Evolutionary conservation across 306 rosid species (phyloP).

Genomic region (Trifolium dubium): DNA sequence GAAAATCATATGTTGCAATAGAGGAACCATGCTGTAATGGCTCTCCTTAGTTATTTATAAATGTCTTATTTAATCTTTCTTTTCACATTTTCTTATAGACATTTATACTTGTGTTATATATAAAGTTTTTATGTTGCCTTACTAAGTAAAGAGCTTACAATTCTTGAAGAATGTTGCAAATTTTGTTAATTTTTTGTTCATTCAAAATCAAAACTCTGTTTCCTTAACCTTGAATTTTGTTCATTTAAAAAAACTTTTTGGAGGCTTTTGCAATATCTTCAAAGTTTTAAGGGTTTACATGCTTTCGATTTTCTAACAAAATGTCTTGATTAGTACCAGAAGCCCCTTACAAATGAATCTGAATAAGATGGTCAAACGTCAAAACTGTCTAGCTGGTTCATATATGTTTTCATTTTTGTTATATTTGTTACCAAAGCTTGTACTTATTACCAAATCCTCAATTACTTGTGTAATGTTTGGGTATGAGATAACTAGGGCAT

Average conservation of each 20-base stretch:
- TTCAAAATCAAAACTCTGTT: conserved; percentile 13
- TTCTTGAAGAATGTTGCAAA: conserved; percentile 11
- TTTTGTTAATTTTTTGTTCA: background rate
- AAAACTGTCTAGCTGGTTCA: conserved; percentile 11
- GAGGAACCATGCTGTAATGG: conserved; percentile 26
- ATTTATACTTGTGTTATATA: background rate
- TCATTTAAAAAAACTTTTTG: background rate
- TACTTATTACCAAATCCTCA: conserved; percentile 13
- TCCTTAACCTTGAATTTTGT: background rate
- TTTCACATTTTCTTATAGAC: conserved; percentile 8
- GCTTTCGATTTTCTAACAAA: conserved; percentile 22
- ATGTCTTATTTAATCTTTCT: conserved; percentile 9
- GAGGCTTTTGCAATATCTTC: conserved; percentile 13
- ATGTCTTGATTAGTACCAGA: conserved; percentile 16
- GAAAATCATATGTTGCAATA: conserved; percentile 16
- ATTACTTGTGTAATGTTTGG: background rate
- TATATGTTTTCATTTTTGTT: conserved; percentile 26
- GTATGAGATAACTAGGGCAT: background rate
- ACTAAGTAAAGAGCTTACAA: background rate
- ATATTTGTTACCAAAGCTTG: conserved; percentile 29
- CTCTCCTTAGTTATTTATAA: conserved; percentile 28
- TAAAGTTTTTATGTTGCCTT: conserved; percentile 12
- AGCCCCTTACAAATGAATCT: conserved; percentile 15
- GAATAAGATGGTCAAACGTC: background rate
- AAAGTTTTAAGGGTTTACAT: conserved; percentile 4